Evolutionary conservation across 1,139 yeast species (phyloP).

Genomic region (Pichia kudriavzevii): DNA sequence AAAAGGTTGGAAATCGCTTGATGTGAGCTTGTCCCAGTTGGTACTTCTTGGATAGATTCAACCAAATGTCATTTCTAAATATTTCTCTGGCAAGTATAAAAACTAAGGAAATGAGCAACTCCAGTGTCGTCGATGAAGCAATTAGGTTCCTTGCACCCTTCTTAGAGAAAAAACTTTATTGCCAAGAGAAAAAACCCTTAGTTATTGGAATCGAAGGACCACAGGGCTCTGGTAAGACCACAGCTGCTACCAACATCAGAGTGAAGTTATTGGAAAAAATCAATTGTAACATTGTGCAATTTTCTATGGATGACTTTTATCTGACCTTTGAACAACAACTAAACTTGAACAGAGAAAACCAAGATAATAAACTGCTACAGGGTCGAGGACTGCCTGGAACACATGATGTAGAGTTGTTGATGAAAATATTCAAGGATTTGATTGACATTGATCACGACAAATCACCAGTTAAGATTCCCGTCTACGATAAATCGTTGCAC

Average conservation of each 20-base stretch:
- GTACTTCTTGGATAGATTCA: too few relatives aligned
- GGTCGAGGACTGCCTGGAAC: conserved; percentile 96
- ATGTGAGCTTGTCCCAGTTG: too few relatives aligned
- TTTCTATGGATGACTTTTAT: conserved; percentile 86
- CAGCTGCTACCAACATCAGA: conserved; percentile 43
- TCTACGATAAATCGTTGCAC: conserved; percentile 70
- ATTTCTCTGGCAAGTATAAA: too few relatives aligned
- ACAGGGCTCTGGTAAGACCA: conserved; percentile 90
- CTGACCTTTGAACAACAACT: conserved; percentile 56
- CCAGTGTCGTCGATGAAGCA: conserved; percentile 14
- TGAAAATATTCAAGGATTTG: conserved; percentile 26
- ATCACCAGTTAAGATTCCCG: conserved; percentile 60
- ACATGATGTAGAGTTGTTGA: conserved; percentile 57
- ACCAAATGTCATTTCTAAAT: too few relatives aligned
- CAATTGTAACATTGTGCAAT: conserved; percentile 39
- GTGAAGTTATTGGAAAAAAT: conserved; percentile 33
- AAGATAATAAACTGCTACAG: conserved; percentile 49
- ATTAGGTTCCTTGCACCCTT: conserved; percentile 17
- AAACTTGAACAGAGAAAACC: conserved; percentile 30
- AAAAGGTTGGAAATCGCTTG: too few relatives aligned
- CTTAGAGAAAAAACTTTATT: conserved; percentile 1
- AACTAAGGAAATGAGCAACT: conserved; percentile 3
- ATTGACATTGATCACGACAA: conserved; percentile 24
- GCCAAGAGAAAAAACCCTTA: conserved; percentile 14
- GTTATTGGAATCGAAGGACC: conserved; percentile 77